These are phyloP conservation scores for Pythium folliculosum DNA, from an alignment of 352 stramenopile species.

Conservation along the genomic window DNA sequence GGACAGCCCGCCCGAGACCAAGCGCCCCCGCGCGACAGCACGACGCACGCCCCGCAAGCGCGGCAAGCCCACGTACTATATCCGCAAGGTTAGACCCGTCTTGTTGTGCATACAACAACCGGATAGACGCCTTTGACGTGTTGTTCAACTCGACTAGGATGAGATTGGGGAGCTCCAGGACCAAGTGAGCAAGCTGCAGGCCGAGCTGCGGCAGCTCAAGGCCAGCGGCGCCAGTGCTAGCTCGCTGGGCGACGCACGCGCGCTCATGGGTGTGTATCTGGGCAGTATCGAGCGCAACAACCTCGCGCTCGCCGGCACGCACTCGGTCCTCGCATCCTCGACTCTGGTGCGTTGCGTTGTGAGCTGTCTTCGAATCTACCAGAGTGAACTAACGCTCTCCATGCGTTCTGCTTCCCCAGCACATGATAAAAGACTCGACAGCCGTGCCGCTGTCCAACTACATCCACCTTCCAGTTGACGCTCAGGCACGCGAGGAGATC, in stretches of 20 bases:
- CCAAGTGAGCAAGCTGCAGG: slow-evolving; percentile 10
- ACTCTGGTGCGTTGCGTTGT: background rate
- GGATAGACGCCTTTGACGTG: background rate
- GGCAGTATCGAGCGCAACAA: slow-evolving; percentile 13
- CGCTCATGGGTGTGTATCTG: background rate
- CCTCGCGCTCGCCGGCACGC: slow-evolving; percentile 16
- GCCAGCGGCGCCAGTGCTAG: background rate
- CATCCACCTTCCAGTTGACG: slow-evolving; percentile 21
- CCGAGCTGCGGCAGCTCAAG: slow-evolving; percentile 7
- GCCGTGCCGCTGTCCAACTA: slow-evolving; percentile 10
- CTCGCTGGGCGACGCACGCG: slow-evolving; percentile 1
- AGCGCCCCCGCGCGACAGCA: background rate
- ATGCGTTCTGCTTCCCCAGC: no score
- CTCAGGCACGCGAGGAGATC: background rate
- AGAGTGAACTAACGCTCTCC: no score
- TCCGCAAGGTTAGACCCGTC: slow-evolving; percentile 11
- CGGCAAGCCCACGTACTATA: slow-evolving; percentile 18
- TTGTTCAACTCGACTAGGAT: background rate
- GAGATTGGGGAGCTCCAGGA: slow-evolving; percentile 21
- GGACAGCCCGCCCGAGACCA: background rate
- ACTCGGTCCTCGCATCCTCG: slow-evolving; percentile 21
- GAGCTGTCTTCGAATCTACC: background rate
- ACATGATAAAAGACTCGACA: background rate
- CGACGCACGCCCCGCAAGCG: background rate
- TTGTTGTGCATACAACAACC: no score